Conservation (phyloP, 768 basidiomycete species). For the Hygrocybe punicea region DNA sequence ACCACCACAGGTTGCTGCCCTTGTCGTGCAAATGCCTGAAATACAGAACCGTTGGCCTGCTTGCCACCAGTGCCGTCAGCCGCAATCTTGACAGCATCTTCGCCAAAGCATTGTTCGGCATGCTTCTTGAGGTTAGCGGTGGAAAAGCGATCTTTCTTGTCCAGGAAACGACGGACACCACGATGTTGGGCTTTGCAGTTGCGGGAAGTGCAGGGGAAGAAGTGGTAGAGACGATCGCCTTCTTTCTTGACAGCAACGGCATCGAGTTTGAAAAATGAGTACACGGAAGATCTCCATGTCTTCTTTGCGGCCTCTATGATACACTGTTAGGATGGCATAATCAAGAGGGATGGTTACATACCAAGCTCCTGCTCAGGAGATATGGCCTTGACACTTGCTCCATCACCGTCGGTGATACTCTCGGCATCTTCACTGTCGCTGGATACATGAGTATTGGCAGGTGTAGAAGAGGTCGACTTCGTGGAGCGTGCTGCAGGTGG, state of each 20-base stretch:
- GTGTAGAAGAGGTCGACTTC: no score
- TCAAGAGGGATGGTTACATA: no score
- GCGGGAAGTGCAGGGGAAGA: slow-evolving; percentile 23
- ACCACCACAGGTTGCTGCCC: slow-evolving; percentile 30
- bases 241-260: slow-evolving; percentile 16
- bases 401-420: no score
- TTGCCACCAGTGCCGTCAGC: slow-evolving; percentile 1
- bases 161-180: slow-evolving; percentile 16
- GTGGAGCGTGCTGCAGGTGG: no score
- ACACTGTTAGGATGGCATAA: no score
- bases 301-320: slow-evolving; percentile 6
- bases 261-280: slow-evolving; percentile 23
- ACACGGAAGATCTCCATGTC: slow-evolving; percentile 26
- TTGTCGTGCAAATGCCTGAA: slow-evolving; percentile 17
- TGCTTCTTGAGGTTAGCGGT: slow-evolving; percentile 31
- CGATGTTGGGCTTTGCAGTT: slow-evolving; percentile 11
- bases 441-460: no score
- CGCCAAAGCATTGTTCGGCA: slow-evolving; percentile 17
- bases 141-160: slow-evolving; percentile 19
- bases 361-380: no score
- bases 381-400: no score
- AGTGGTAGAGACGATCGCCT: slow-evolving; percentile 13
- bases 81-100: slow-evolving; percentile 7
- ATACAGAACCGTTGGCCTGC: slow-evolving; percentile 24
- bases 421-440: no score